A percentile compares a stretch with the other conserved stretches of the same genome.
These are phyloP conservation scores for Cadophora sp. DNA, from an alignment of 2,329 filamentous ascomycete genomes.

Conservation along the genomic window DNA sequence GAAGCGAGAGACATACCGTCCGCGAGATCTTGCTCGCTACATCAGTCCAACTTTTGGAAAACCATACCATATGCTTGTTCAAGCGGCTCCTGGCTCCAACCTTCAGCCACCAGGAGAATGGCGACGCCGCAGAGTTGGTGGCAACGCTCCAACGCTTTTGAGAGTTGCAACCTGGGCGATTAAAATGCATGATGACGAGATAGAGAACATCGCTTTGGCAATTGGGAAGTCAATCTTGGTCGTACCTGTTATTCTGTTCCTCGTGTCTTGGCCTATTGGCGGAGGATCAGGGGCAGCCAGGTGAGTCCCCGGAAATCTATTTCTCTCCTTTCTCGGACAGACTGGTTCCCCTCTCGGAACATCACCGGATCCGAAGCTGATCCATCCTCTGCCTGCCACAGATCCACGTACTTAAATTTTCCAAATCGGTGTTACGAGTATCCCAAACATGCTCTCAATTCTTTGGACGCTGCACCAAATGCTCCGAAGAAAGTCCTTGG, in stretches of 20 bases:
- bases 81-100: slow-evolving; percentile 2
- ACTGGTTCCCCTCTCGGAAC: background rate
- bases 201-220: background rate
- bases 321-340: background rate
- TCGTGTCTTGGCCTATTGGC: background rate
- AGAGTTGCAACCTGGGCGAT: slow-evolving; percentile 9
- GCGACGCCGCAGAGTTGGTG: background rate
- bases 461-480: slow-evolving; percentile 6
- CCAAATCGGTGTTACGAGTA: slow-evolving; percentile 11
- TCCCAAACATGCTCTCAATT: slow-evolving; percentile 11
- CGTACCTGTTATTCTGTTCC: background rate
- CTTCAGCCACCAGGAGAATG: slow-evolving; percentile 6
- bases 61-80: slow-evolving; percentile 6
- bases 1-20: slow-evolving; percentile 13
- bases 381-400: background rate
- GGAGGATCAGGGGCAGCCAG: slow-evolving; percentile 4
- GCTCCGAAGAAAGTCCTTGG: background rate
- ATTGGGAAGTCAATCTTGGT: slow-evolving; percentile 11
- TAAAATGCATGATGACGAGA: background rate
- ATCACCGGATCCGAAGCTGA: background rate
- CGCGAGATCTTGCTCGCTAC: slow-evolving; percentile 4
- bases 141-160: background rate
- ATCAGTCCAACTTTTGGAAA: slow-evolving; percentile 12
- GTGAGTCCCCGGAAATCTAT: background rate
- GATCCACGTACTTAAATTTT: slow-evolving; percentile 2